Evolutionary conservation across 1,284 basidiomycete species (phyloP).

Genomic region (Lentinula novae-zelandiae): DNA sequence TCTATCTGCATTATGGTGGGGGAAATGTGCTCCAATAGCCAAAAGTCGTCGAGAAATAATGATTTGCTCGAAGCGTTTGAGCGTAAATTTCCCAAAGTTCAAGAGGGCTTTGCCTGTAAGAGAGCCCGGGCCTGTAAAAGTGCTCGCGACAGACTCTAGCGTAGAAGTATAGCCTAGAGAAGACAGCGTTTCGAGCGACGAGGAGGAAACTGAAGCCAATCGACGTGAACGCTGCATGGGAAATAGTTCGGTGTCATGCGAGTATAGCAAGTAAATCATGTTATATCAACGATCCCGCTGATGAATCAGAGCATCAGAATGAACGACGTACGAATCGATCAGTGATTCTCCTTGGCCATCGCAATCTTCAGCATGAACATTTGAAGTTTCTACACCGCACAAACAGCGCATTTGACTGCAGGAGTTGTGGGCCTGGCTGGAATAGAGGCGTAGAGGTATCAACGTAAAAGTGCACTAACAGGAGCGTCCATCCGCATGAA

Average conservation of each 20-base stretch:
- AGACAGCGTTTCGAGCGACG: background rate
- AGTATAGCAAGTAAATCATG: too few relatives aligned
- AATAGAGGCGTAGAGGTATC: too few relatives aligned
- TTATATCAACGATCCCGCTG: background rate
- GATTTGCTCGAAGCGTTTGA: constrained; percentile 10
- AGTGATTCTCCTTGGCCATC: too few relatives aligned
- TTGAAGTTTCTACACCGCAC: too few relatives aligned
- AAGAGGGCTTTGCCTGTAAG: constrained; percentile 7
- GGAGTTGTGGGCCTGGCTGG: background rate
- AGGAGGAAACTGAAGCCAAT: background rate
- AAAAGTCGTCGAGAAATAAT: constrained; percentile 8
- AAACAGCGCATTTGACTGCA: background rate
- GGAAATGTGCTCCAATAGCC: constrained; percentile 3
- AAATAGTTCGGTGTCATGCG: background rate
- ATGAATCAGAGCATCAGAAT: background rate
- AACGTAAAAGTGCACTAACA: too few relatives aligned
- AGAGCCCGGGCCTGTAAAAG: constrained; percentile 7
- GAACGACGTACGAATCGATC: background rate
- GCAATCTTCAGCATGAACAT: too few relatives aligned
- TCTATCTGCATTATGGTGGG: background rate
- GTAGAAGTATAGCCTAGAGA: background rate
- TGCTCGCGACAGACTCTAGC: constrained; percentile 1
- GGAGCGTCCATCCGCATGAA: too few relatives aligned
- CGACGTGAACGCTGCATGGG: background rate
- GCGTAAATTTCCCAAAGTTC: constrained; percentile 8